Evolutionary conservation across 2,329 filamentous ascomycete species (phyloP).

Genomic region (Aspergillus brunneoviolaceus): DNA sequence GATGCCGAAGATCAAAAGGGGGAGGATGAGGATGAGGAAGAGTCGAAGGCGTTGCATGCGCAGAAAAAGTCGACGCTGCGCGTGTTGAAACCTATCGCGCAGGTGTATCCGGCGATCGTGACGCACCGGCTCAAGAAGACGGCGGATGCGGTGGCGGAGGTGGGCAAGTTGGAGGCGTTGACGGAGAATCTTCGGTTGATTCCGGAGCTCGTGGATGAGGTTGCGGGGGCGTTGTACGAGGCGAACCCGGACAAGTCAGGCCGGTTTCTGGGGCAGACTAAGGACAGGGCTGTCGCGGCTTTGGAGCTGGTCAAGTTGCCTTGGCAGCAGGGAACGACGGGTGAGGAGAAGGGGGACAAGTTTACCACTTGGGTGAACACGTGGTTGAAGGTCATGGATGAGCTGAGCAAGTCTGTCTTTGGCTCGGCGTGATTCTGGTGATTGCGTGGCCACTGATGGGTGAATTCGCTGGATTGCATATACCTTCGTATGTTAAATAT

Average conservation of each 20-base stretch:
- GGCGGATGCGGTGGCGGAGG: conserved; percentile 18
- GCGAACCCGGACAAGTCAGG: conserved; percentile 36
- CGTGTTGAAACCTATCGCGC: conserved; percentile 43
- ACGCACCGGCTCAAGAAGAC: conserved; percentile 41
- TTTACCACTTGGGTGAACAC: conserved; percentile 74
- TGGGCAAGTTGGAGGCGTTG: conserved; percentile 36
- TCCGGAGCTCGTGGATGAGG: conserved; percentile 46
- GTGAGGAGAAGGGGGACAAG: conserved; percentile 63
- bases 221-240: conserved; percentile 48
- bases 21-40: conserved; percentile 24
- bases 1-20: conserved; percentile 16
- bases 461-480: too few relatives aligned
- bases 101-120: conserved; percentile 46
- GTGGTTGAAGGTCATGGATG: conserved; percentile 50
- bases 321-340: conserved; percentile 53
- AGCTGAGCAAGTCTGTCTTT: conserved; percentile 36
- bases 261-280: conserved; percentile 33
- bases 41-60: conserved; percentile 36
- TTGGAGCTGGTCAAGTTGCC: conserved; percentile 71
- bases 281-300: conserved; percentile 58
- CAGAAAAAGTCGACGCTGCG: conserved; percentile 45
- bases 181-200: conserved; percentile 36
- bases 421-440: conserved; percentile 3
- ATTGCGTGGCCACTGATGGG: neutral
- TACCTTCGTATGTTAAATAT: too few relatives aligned